phyloP scores from a whole-genome alignment of 1,284 basidiomycete genomes.

The Rhodotorula mucilaginosa region DNA sequence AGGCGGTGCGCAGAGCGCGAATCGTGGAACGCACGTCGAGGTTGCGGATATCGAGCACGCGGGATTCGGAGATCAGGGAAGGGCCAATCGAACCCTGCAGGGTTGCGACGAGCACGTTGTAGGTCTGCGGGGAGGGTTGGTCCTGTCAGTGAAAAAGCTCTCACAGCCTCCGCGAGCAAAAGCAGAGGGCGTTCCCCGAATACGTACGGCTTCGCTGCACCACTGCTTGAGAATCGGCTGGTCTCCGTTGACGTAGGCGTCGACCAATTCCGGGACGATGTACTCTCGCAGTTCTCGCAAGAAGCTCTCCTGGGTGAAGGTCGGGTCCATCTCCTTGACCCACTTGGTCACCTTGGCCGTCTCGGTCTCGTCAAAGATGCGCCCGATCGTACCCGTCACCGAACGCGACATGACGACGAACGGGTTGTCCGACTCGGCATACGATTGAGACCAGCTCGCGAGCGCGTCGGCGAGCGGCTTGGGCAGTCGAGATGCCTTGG shows the following conservation, averaged over 20 bases:
- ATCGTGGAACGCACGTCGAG: conserved; percentile 71
- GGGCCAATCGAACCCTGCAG: conserved; percentile 91
- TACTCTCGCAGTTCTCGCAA: conserved; percentile 92
- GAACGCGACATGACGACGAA: conserved; percentile 75
- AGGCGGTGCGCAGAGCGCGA: not conserved
- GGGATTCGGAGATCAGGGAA: conserved; percentile 83
- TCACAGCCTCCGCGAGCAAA: not conserved
- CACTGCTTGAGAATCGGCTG: conserved; percentile 79
- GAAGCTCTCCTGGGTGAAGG: conserved; percentile 81
- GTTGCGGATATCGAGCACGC: conserved; percentile 88
- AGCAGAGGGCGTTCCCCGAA: not conserved
- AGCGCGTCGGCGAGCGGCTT: conserved; percentile 40
- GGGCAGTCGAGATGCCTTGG: conserved; percentile 64
- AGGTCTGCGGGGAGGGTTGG: conserved; percentile 60
- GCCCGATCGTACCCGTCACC: conserved; percentile 79
- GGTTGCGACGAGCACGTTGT: conserved; percentile 95
- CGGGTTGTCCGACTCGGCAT: conserved; percentile 92
- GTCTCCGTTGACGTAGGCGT: conserved; percentile 89
- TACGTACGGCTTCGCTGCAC: conserved; percentile 89
- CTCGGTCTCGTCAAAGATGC: conserved; percentile 90
- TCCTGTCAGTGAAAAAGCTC: conserved; percentile 4
- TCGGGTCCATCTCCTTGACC: conserved; percentile 82
- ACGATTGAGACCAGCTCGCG: conserved; percentile 58
- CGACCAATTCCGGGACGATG: conserved; percentile 95
- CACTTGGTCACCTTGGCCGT: conserved; percentile 86